These are phyloP conservation scores for Sclerotinia spermophila DNA, from an alignment of 2,329 filamentous ascomycete genomes.

Conservation along the genomic window DNA sequence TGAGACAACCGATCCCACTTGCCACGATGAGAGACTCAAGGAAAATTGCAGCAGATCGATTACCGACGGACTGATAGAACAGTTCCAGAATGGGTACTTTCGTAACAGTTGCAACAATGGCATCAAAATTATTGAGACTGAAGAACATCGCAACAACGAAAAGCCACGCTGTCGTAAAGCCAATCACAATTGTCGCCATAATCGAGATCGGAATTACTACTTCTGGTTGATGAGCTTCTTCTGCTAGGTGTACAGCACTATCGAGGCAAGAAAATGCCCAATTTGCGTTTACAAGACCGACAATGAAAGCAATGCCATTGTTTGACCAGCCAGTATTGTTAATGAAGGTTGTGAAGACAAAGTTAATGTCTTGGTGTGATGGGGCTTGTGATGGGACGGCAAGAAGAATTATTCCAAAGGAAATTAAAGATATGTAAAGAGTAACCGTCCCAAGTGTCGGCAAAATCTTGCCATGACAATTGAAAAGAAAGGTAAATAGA, in stretches of 20 bases:
- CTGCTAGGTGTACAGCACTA: slow-evolving; percentile 17
- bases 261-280: slow-evolving; percentile 19
- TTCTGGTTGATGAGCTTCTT: slow-evolving; percentile 18
- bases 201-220: slow-evolving; percentile 15
- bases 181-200: slow-evolving; percentile 16
- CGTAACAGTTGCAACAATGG: slow-evolving; percentile 8
- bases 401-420: slow-evolving; percentile 11
- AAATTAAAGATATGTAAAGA: slow-evolving; percentile 16
- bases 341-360: slow-evolving; percentile 21
- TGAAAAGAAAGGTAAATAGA: slow-evolving; percentile 15
- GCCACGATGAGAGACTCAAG: slow-evolving; percentile 15
- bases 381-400: slow-evolving; percentile 11
- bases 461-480: slow-evolving; percentile 12
- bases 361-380: slow-evolving; percentile 14
- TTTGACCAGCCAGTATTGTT: slow-evolving; percentile 20
- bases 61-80: slow-evolving; percentile 9
- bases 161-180: slow-evolving; percentile 13
- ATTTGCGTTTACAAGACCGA: slow-evolving; percentile 17
- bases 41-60: neutral
- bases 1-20: slow-evolving; percentile 9
- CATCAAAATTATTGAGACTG: slow-evolving; percentile 17
- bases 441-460: slow-evolving; percentile 13
- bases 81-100: slow-evolving; percentile 12
- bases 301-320: slow-evolving; percentile 18
- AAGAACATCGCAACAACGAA: slow-evolving; percentile 18